phyloP scores from a whole-genome alignment of 306 rosid species.

The Hippophae rhamnoides region DNA sequence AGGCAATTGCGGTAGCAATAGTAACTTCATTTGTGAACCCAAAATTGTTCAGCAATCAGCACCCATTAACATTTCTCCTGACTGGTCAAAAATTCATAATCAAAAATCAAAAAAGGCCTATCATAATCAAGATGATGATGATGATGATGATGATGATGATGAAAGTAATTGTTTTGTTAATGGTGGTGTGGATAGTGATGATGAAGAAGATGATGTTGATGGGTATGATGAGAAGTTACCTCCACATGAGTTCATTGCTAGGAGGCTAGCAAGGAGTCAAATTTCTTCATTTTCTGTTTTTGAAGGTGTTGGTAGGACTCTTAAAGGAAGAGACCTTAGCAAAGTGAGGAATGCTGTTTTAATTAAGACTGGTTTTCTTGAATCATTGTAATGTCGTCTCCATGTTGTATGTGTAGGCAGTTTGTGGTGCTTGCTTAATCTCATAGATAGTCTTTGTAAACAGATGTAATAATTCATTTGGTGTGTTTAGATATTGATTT shows the following conservation, averaged over 20 bases:
- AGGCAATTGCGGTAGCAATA: conserved; percentile 14
- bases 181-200: too few species aligned
- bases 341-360: conserved; percentile 77
- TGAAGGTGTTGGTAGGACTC: conserved; percentile 95
- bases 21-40: conserved; percentile 31
- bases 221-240: conserved; percentile 44
- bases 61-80: conserved; percentile 70
- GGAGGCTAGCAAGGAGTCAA: conserved; percentile 73
- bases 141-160: conserved; percentile 23
- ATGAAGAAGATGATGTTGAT: conserved; percentile 14
- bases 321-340: conserved; percentile 88
- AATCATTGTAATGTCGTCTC: conserved; percentile 32
- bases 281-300: conserved; percentile 83
- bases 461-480: too few species aligned
- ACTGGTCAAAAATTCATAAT: conserved; percentile 50
- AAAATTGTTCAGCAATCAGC: conserved; percentile 57
- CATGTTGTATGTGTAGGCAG: conserved; percentile 12
- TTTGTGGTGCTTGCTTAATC: conserved; percentile 11
- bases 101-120: conserved; percentile 28
- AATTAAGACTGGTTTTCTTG: conserved; percentile 79
- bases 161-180: conserved; percentile 3
- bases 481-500: too few species aligned
- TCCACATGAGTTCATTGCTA: conserved; percentile 79
- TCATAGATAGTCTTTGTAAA: background rate
- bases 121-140: conserved; percentile 10